A percentile compares a stretch with the other conserved stretches of the same genome.
Conservation (phyloP, 2,329 filamentous ascomycete species). For the Simplicillium aogashimaense region DNA sequence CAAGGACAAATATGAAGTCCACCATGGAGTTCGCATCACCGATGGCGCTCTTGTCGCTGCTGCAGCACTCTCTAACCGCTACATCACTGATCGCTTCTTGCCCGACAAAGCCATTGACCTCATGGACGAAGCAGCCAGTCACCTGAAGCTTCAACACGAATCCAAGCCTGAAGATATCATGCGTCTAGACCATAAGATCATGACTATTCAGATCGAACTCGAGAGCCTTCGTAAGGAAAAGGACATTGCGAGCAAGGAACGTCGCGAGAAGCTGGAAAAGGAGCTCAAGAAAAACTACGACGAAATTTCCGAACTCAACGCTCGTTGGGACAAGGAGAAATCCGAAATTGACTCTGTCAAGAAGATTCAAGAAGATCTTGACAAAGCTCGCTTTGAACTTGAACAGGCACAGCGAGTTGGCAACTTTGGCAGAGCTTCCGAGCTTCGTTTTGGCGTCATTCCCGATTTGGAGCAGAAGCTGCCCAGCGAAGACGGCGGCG, state of each 20-base stretch:
- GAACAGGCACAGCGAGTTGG: conserved; percentile 81
- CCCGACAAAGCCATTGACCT: conserved; percentile 97
- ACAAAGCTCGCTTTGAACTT: conserved; percentile 74
- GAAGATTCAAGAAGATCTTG: conserved; percentile 77
- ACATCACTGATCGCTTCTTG: conserved; percentile 91
- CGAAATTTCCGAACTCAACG: conserved; percentile 63
- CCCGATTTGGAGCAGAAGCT: conserved; percentile 71
- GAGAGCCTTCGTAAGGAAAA: conserved; percentile 92
- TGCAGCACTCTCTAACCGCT: conserved; percentile 85
- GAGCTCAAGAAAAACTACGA: conserved; percentile 68
- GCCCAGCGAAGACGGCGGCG: conserved; percentile 65
- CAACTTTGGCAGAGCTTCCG: conserved; percentile 83
- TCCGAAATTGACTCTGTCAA: conserved; percentile 81
- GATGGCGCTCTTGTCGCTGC: conserved; percentile 88
- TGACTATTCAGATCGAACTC: conserved; percentile 94
- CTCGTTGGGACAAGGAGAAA: conserved; percentile 85
- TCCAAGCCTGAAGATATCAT: conserved; percentile 94
- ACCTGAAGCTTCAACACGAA: conserved; percentile 85
- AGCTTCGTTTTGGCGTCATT: conserved; percentile 81
- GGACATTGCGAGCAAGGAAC: conserved; percentile 79
- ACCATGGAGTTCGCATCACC: conserved; percentile 91
- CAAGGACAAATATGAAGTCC: conserved; percentile 95
- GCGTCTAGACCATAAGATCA: conserved; percentile 84
- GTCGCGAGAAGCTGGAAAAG: conserved; percentile 74
- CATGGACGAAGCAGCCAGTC: conserved; percentile 90